A percentile compares a stretch with the other conserved stretches of the same genome.
Conservation (phyloP, 306 rosid species). For the Casuarina equisetifolia region DNA sequence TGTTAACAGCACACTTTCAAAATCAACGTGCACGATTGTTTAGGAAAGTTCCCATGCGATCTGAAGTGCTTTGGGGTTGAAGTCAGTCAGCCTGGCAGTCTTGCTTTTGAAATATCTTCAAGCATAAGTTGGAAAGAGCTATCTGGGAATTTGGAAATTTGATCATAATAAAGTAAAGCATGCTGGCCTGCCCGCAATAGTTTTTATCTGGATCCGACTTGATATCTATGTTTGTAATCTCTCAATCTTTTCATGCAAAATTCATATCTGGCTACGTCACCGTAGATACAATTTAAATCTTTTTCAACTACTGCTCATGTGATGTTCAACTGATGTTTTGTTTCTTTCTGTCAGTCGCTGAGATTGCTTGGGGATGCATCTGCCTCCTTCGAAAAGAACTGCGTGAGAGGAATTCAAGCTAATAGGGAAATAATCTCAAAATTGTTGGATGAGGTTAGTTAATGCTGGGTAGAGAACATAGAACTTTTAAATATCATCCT, state of each 20-base stretch:
- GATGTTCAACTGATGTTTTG: slow-evolving; percentile 2
- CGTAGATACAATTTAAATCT: slow-evolving; percentile 7
- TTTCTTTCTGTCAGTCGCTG: slow-evolving; percentile 57
- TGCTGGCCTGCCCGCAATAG: slow-evolving; percentile 13
- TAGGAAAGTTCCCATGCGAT: no score
- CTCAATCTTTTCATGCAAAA: slow-evolving; percentile 15
- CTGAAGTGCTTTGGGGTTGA: not conserved
- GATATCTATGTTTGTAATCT: slow-evolving; percentile 24
- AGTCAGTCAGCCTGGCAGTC: not conserved
- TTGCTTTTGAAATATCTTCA: not conserved
- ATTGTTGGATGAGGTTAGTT: slow-evolving; percentile 85
- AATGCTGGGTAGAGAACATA: slow-evolving; percentile 14
- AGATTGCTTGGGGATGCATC: slow-evolving; percentile 97
- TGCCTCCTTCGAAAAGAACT: slow-evolving; percentile 93
- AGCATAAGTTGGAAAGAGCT: not conserved
- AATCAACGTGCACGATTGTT: not conserved
- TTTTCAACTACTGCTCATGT: slow-evolving; percentile 2
- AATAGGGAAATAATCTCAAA: slow-evolving; percentile 89
- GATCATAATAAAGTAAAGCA: not conserved
- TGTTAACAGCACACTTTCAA: not conserved
- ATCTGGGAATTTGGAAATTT: slow-evolving; percentile 1
- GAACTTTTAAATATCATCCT: slow-evolving; percentile 3
- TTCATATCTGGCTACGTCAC: slow-evolving; percentile 9
- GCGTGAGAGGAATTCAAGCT: slow-evolving; percentile 93
- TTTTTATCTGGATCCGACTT: not conserved